Evolutionary conservation across 768 basidiomycete genomes (phyloP).

Genomic region (Megacollybia marginata): DNA sequence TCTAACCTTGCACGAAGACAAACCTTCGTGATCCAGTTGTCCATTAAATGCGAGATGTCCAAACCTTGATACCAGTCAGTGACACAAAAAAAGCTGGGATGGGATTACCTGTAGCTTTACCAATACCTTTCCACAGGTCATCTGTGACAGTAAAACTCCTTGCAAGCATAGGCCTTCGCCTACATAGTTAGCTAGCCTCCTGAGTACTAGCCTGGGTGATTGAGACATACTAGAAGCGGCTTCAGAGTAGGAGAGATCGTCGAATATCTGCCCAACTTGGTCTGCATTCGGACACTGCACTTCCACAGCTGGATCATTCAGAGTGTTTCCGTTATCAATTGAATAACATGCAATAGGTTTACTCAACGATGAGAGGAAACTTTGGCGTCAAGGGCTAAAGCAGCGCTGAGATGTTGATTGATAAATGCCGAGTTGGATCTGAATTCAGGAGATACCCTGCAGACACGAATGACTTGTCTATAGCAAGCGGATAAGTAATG

Average conservation of each 20-base stretch:
- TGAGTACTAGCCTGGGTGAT: slow-evolving; percentile 35
- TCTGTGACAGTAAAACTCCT: slow-evolving; percentile 56
- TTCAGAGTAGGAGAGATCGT: slow-evolving; percentile 58
- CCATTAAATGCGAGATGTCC: slow-evolving; percentile 58
- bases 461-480: neutral
- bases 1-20: neutral
- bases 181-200: slow-evolving; percentile 62
- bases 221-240: slow-evolving; percentile 36
- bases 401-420: slow-evolving; percentile 60
- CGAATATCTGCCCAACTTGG: slow-evolving; percentile 58
- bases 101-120: slow-evolving; percentile 40
- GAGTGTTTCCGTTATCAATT: slow-evolving; percentile 64
- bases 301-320: slow-evolving; percentile 84
- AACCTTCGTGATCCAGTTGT: slow-evolving; percentile 63
- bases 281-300: slow-evolving; percentile 62
- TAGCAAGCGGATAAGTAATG: neutral
- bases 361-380: slow-evolving; percentile 63
- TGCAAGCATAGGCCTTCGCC: slow-evolving; percentile 63
- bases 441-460: slow-evolving; percentile 57
- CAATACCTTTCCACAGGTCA: slow-evolving; percentile 65
- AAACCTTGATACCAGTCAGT: slow-evolving; percentile 22
- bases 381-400: slow-evolving; percentile 78
- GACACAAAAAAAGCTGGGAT: neutral
- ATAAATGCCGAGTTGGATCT: slow-evolving; percentile 78
- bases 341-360: slow-evolving; percentile 44